Percentiles rank a stretch among this genome's conserved stretches.
These are phyloP conservation scores for Galerina marginata DNA, from an alignment of 768 basidiomycete genomes.

Conservation along the genomic window DNA sequence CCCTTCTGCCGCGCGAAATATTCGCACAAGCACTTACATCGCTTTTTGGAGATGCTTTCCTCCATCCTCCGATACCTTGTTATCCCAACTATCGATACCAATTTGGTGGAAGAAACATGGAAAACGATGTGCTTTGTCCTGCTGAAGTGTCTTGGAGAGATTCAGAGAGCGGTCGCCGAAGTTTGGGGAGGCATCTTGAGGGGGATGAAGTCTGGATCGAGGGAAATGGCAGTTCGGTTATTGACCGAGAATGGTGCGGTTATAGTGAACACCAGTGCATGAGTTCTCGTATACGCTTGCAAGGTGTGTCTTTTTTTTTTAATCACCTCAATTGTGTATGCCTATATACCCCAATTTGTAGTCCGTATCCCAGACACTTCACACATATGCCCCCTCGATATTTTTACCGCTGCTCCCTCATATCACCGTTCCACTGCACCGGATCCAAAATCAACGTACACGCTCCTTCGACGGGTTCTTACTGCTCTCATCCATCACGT, in stretches of 20 bases:
- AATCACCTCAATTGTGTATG: background rate
- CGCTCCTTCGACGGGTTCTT: constrained; percentile 69
- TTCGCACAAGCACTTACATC: constrained; percentile 63
- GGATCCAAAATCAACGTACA: constrained; percentile 48
- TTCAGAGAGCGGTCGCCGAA: constrained; percentile 81
- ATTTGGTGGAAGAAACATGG: constrained; percentile 69
- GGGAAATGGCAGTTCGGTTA: constrained; percentile 60
- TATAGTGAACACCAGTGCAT: constrained; percentile 69
- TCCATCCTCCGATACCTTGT: constrained; percentile 75
- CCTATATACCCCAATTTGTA: constrained; percentile 31
- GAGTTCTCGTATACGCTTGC: constrained; percentile 80
- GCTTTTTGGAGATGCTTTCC: constrained; percentile 71
- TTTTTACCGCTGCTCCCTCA: constrained; percentile 60
- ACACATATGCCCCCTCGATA: constrained; percentile 73
- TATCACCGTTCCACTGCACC: constrained; percentile 52
- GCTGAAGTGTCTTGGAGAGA: constrained; percentile 67
- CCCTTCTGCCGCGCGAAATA: constrained; percentile 61
- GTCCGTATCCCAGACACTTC: constrained; percentile 85
- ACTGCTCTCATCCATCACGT: constrained; percentile 88
- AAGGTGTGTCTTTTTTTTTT: constrained; percentile 53
- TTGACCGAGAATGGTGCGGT: constrained; percentile 56
- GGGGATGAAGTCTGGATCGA: constrained; percentile 64
- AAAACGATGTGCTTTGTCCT: constrained; percentile 50
- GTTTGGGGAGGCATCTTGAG: constrained; percentile 85
- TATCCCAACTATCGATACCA: constrained; percentile 61